phyloP scores from a whole-genome alignment of 2,329 filamentous ascomycete species.

The Cladophialophora bantiana region DNA sequence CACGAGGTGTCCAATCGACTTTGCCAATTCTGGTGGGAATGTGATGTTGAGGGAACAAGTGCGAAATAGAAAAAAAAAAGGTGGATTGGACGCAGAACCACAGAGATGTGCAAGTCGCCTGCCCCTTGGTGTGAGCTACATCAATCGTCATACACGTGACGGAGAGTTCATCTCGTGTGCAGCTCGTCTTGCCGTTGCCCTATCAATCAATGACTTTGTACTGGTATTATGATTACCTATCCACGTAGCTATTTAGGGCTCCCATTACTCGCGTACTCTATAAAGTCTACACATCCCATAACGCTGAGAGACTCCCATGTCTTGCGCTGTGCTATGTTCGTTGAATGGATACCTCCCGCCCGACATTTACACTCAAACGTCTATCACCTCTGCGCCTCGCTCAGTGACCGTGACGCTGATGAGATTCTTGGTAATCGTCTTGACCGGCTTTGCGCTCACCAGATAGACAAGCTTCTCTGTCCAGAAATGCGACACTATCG shows the following conservation, averaged over 20 bases:
- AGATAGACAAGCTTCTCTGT: slow-evolving; percentile 73
- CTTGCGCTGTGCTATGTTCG: slow-evolving; percentile 1
- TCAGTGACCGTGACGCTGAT: not conserved
- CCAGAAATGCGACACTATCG: slow-evolving; percentile 74
- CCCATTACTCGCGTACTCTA: not conserved
- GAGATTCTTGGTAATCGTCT: slow-evolving; percentile 8
- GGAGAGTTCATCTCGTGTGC: not conserved
- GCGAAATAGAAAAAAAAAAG: not conserved
- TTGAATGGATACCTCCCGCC: not conserved
- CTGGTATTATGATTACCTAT: not conserved
- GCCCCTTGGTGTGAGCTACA: not conserved
- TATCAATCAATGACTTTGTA: not conserved
- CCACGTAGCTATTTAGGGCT: not conserved
- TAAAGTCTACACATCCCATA: not conserved
- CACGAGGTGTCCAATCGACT: slow-evolving; percentile 22
- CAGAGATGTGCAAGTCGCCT: not conserved
- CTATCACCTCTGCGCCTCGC: not conserved
- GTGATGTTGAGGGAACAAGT: not conserved
- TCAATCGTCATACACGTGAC: not conserved
- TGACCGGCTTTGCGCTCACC: slow-evolving; percentile 71
- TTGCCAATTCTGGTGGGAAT: slow-evolving; percentile 17
- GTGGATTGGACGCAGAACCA: not conserved
- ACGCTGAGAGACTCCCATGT: not conserved
- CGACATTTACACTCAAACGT: slow-evolving; percentile 7
- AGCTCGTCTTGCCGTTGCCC: not conserved